Evolutionary conservation across 805 yeast species (phyloP), one percentile per base, ranked within the genome.

Genomic region (Myxozyma neglecta): DNA sequence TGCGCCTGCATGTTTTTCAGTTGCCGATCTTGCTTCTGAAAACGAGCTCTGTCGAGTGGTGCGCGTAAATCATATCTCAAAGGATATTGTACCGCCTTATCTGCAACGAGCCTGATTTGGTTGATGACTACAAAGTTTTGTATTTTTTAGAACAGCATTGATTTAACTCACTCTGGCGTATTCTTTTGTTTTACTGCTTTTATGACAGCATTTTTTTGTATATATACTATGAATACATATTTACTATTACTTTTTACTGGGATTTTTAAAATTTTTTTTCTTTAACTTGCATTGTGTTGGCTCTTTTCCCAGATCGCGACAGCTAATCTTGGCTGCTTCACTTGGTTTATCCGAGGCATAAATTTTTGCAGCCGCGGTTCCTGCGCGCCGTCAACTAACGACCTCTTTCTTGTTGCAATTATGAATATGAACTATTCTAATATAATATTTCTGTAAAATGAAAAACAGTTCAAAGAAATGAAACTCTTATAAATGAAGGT

Each of bases 61-160:
- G 49, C 61, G 44, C 4, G 61, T 58, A 9, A 36, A 49, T 11
- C 53, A 35, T 14, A 48, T 53, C 24, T 24, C 57, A 29, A 53
- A 48, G 48, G 61, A 58, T 37, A 39, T 58, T 29, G 61, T 58
- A 11, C 61, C 61, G 24, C 59, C 59, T 40, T 35, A 42, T 42
- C 46, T 42, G 46, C 46, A 42, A n/a, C n/a, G 18, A 20, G 46
- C 18, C 10, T 16, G 18, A 42, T 42, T 42, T 42, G n/a, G 13
- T 11, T 45, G 35, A 45, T 6, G 49, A 45, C 29, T 18, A 20
- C n/a, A 42, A 13, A 10, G 6, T n/a, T 16, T 8, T 42, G 46
- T 9, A 14, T 8, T 42, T 10, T 9, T 42, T 42, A 42, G 18
- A n/a, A 42, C 18, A 42, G 16, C n/a, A 16, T 24, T 24, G 29